Base-by-base conservation (phyloP, 345 rosid species). In the Camelina hispida region DNA sequence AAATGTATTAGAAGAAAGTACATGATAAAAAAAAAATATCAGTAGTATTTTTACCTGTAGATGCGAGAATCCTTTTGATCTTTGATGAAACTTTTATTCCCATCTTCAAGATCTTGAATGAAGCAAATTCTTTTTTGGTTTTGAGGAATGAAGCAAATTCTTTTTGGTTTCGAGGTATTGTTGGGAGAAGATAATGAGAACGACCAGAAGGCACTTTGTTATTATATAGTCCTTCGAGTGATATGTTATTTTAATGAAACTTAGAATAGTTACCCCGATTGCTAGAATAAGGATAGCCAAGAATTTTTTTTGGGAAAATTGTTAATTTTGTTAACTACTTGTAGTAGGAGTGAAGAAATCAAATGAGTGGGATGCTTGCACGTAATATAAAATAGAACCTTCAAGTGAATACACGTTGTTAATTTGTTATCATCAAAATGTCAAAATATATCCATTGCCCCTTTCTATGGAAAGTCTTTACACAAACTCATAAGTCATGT, bases 281-380 rank as follows among this genome's bases (percentile, higher is more conserved):
- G 43, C 51, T 53, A 61, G 22, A n/a, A 44, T 28, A 8, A 53
- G 15, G 55, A 68, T 53, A 22, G 17, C 58, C 8, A 64, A 15
- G 22, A 30, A 50, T 43, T 43, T 47, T 46, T 35, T 60, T 38
- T 77, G 70, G 76, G 66, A 70, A 69, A 69, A 63, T 18, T 69
- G 43, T 35, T 76, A 56, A 42, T 55, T 69, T 47, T 77, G 51
- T n/a, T 47, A 48, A 28, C 14, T 55, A 70, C 80, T 71, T 77
- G 81, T 25, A 65, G 81, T 77, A 58, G 56, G 56, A 66, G 81
- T 66, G 50, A 77, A 71, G 81, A 48, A 18, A 77, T 51, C 17
- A 3, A 73, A 66, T 25, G 22, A 54, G 9, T 25, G 18, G 16
- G 30, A 58, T 20, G 57, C 81, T 71, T 78, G 55, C 62, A 71